These are phyloP conservation scores for Mycosphaerella sp. DNA, from an alignment of 2,329 filamentous ascomycete genomes.

Conservation along the genomic window DNA sequence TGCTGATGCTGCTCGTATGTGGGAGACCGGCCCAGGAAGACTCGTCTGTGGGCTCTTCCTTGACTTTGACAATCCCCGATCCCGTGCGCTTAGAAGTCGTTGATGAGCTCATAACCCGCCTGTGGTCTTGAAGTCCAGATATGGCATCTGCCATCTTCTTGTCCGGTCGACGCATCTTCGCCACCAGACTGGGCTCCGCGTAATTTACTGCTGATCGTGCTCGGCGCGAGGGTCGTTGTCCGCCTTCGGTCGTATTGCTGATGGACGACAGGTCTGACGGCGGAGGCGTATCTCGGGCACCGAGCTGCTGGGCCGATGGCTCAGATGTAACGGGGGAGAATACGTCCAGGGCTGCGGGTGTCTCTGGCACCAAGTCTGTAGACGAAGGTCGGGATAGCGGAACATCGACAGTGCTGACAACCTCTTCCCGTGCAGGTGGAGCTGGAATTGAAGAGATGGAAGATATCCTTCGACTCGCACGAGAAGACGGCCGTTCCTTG, in stretches of 20 bases:
- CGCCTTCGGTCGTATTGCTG: conserved; percentile 31
- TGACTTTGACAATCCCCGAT: conserved; percentile 22
- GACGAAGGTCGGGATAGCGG: conserved; percentile 15
- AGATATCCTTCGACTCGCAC: conserved; percentile 21
- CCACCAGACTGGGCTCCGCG: conserved; percentile 43
- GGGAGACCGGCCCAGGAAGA: conserved; percentile 12
- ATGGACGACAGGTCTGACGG: conserved; percentile 34
- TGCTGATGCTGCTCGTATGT: neutral
- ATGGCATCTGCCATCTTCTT: conserved; percentile 45
- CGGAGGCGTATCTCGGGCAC: conserved; percentile 37
- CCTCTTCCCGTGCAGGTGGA: conserved; percentile 19
- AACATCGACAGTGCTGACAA: conserved; percentile 21
- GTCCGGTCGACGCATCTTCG: conserved; percentile 45
- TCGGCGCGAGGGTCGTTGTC: conserved; percentile 39
- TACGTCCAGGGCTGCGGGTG: conserved; percentile 30
- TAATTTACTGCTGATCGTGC: conserved; percentile 45
- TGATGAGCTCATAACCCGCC: conserved; percentile 25
- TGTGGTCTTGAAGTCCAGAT: conserved; percentile 27
- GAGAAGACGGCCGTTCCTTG: conserved; percentile 28
- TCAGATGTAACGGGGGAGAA: conserved; percentile 43
- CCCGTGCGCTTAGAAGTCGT: conserved; percentile 7
- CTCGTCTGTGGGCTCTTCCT: conserved; percentile 28
- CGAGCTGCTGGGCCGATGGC: conserved; percentile 29
- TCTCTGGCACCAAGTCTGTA: conserved; percentile 22
- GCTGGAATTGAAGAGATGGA: conserved; percentile 16